Evolutionary conservation across 2,329 filamentous ascomycete species (phyloP), one percentile per base, ranked within the genome.

Genomic region (Pseudogymnoascus sp.): DNA sequence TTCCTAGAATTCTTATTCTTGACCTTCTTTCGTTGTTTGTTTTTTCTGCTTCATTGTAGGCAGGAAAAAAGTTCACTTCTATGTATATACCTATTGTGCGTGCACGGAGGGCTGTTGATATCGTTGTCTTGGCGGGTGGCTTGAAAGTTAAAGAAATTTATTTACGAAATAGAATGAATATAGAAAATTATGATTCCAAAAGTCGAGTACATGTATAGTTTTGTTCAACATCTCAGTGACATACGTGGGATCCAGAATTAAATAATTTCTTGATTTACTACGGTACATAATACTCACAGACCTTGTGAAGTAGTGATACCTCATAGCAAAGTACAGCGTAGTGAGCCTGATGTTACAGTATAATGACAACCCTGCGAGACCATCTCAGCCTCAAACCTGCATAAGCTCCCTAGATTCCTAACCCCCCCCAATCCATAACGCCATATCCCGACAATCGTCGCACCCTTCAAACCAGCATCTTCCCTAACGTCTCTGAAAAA

Each of bases 11-110:
- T 55, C 45, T 33, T 33, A 18, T 21, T 55, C 49, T 55, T 33
- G 28, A 52, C 45, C 23, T 11, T 49, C 2, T 31, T 55, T 18
- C 2, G n/a, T 12, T 55, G 2, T 55, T 49, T 35, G 9, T 55
- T 18, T 35, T 23, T 25, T 21, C 49, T 21, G 49, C 28, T 33
- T 33, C 28, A 5, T 21, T 35, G 16, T 9, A 18, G 16, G 25
- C 45, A 5, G 18, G 18, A 18, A 21, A n/a, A 7, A n/a, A 5
- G 45, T 55, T 55, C 49, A 55, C 28, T 55, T 55, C 49, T 55
- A 7, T 55, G 49, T 55, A 55, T 55, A 55, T 55, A 55, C 49
- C 49, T 55, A 55, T 35, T 55, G 49, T 55, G 28, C 49, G 49
- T 35, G 28, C 49, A 33, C 49, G 28, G 49, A 31, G 45, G 25